These are phyloP conservation scores for Tylopilus sp. DNA, from an alignment of 1,284 basidiomycete genomes.

Conservation along the genomic window DNA sequence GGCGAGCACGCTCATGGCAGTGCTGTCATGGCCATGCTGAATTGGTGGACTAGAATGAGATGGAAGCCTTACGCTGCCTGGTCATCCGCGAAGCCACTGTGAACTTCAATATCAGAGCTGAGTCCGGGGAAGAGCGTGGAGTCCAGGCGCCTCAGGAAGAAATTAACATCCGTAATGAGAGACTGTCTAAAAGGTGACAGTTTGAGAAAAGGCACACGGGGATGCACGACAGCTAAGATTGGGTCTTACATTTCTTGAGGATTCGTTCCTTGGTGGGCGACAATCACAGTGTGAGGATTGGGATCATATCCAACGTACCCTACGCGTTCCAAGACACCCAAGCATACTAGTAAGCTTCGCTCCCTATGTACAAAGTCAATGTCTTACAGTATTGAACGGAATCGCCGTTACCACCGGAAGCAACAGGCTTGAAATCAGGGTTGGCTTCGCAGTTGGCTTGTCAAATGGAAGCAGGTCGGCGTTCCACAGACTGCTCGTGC, in stretches of 20 bases:
- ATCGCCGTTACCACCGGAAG: constrained; percentile 58
- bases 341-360: neutral
- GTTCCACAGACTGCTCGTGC: neutral
- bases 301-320: constrained; percentile 41
- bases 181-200: constrained; percentile 36
- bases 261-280: constrained; percentile 38
- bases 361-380: neutral
- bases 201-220: neutral
- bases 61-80: constrained; percentile 43
- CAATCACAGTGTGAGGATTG: constrained; percentile 33
- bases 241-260: constrained; percentile 29
- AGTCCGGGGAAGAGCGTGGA: constrained; percentile 58
- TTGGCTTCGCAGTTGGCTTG: constrained; percentile 55
- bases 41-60: constrained; percentile 3
- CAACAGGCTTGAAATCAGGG: constrained; percentile 50
- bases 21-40: constrained; percentile 32
- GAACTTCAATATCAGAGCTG: constrained; percentile 44
- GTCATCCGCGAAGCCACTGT: constrained; percentile 51
- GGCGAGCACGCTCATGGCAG: constrained; percentile 45
- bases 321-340: constrained; percentile 7
- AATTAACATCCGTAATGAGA: constrained; percentile 50
- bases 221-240: neutral
- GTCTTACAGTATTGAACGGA: constrained; percentile 46
- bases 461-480: neutral
- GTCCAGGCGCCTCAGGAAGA: constrained; percentile 39